Evolutionary conservation across 805 yeast species (phyloP).

Genomic region (Middelhovenomyces tepae): DNA sequence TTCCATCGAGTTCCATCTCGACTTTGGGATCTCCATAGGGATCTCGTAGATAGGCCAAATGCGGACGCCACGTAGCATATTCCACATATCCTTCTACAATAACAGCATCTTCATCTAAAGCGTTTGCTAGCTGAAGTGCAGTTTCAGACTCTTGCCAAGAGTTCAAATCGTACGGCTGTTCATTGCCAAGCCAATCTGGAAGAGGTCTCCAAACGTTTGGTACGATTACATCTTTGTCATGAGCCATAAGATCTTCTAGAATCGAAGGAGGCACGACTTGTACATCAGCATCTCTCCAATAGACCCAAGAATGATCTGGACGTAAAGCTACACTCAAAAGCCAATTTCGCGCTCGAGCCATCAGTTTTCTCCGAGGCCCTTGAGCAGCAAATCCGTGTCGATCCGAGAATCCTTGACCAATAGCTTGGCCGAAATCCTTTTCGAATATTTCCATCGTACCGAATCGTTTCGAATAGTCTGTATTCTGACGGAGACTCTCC

Average conservation of each 20-base stretch:
- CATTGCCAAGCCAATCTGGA: constrained; percentile 80
- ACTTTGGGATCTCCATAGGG: constrained; percentile 87
- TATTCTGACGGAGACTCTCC: constrained; percentile 53
- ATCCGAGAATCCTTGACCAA: constrained; percentile 89
- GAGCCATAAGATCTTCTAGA: constrained; percentile 87
- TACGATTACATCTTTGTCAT: constrained; percentile 82
- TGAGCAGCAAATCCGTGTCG: constrained; percentile 95
- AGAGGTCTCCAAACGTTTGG: constrained; percentile 98
- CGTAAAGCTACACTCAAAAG: constrained; percentile 72
- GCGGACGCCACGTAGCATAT: constrained; percentile 97
- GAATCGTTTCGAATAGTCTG: constrained; percentile 53
- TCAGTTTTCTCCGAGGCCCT: constrained; percentile 86
- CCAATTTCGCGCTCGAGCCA: constrained; percentile 97
- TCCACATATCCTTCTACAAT: constrained; percentile 98
- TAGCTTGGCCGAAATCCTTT: constrained; percentile 86
- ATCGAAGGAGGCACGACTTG: constrained; percentile 80
- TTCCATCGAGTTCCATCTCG: constrained; percentile 86
- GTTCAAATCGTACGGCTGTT: constrained; percentile 91
- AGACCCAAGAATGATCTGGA: constrained; percentile 92
- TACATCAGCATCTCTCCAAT: constrained; percentile 98
- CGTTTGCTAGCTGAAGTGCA: constrained; percentile 38
- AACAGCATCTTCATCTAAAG: constrained; percentile 82
- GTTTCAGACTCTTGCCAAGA: constrained; percentile 89
- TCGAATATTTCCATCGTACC: constrained; percentile 78
- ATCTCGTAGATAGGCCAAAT: constrained; percentile 83